Conservation (phyloP, 179 eudicot species). For the Silene coronaria region DNA sequence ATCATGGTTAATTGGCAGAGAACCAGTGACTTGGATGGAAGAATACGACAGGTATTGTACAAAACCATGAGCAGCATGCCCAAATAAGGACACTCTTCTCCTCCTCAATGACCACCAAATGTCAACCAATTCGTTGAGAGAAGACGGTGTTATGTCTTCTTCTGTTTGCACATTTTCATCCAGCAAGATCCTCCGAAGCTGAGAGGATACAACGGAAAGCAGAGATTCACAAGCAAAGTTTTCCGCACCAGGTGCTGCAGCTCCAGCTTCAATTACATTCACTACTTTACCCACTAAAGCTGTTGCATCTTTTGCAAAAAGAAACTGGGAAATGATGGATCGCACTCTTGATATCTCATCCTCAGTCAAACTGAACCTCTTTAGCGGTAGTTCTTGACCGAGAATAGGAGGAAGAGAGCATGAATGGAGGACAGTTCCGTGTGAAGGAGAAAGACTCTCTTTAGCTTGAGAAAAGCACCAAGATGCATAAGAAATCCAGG, state of each 20-base stretch:
- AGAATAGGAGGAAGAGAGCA: slow-evolving; percentile 55
- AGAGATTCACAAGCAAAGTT: slow-evolving; percentile 55
- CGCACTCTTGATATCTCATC: slow-evolving; percentile 62
- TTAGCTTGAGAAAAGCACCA: slow-evolving; percentile 91
- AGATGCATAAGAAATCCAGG: slow-evolving; percentile 94
- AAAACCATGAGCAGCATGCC: slow-evolving; percentile 88
- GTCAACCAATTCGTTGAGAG: slow-evolving; percentile 53
- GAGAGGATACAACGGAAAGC: slow-evolving; percentile 52
- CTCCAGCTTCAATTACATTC: slow-evolving; percentile 66
- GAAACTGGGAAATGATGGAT: slow-evolving; percentile 44
- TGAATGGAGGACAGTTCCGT: slow-evolving; percentile 39
- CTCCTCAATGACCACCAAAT: slow-evolving; percentile 91
- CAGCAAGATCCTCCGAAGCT: slow-evolving; percentile 53
- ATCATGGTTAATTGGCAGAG: slow-evolving; percentile 34
- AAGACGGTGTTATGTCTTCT: slow-evolving; percentile 32
- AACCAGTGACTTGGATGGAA: slow-evolving; percentile 43
- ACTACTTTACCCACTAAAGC: slow-evolving; percentile 52
- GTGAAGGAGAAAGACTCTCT: slow-evolving; percentile 41
- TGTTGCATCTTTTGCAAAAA: slow-evolving; percentile 31
- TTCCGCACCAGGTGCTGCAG: slow-evolving; percentile 82
- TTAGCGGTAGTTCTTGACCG: slow-evolving; percentile 48
- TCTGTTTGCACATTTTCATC: slow-evolving; percentile 37
- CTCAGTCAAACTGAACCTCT: slow-evolving; percentile 56
- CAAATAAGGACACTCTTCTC: slow-evolving; percentile 87
- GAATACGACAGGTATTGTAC: slow-evolving; percentile 67